Percentiles rank a stretch among this genome's conserved stretches.
Conservation (phyloP, 192 early-diverging fungal species). For the Coemansia biformis region DNA sequence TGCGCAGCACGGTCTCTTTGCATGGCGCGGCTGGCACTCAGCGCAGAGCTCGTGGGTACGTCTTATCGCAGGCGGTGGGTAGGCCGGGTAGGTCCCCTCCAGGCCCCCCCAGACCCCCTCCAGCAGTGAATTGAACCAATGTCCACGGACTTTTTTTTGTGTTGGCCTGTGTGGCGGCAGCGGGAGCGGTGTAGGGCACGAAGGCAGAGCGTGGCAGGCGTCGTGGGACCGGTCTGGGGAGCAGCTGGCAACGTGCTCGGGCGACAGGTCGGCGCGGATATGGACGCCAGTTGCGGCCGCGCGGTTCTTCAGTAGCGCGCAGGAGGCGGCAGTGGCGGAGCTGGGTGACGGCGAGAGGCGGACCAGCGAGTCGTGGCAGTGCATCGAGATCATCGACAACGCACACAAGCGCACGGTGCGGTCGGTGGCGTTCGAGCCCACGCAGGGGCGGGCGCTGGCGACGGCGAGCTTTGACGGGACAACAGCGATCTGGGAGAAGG, state of each 20-base stretch:
- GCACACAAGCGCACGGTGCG: constrained; percentile 91
- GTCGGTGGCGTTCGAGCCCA: constrained; percentile 73
- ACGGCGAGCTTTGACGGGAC: constrained; percentile 91
- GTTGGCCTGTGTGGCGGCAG: no score
- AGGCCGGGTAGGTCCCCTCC: not conserved
- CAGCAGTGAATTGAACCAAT: no score
- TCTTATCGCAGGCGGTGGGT: not conserved
- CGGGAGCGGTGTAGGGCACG: constrained; percentile 74
- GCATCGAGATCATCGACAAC: constrained; percentile 69
- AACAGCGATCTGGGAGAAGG: constrained; percentile 86
- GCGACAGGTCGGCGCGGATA: constrained; percentile 85
- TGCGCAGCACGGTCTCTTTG: no score
- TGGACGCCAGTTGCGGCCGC: constrained; percentile 55
- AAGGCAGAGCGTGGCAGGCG: constrained; percentile 81
- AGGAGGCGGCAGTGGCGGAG: not conserved
- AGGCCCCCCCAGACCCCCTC: no score
- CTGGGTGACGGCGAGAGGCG: constrained; percentile 2
- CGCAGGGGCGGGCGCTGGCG: constrained; percentile 65
- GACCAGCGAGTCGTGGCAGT: constrained; percentile 54
- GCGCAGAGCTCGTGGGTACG: constrained; percentile 36
- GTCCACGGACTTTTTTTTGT: no score
- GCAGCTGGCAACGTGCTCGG: constrained; percentile 73
- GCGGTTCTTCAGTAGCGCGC: constrained; percentile 9
- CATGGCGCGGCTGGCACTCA: constrained; percentile 27
- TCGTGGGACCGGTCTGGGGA: constrained; percentile 76